Evolutionary conservation across 345 rosid genomes (phyloP).

Genomic region (Viola odorata): DNA sequence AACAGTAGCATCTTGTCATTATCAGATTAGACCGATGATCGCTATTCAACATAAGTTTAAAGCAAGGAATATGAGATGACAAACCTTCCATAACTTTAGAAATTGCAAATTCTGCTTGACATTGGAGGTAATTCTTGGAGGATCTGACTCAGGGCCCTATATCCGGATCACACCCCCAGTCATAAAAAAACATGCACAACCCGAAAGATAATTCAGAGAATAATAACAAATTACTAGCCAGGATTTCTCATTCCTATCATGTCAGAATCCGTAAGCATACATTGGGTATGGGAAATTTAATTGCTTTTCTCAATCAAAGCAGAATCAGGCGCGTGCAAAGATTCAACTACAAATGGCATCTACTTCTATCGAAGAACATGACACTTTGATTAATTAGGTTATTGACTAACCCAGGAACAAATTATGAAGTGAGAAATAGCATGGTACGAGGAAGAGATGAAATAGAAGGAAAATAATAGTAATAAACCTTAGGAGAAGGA

Average conservation of each 20-base stretch:
- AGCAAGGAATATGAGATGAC: slow-evolving; percentile 3
- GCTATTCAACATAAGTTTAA: neutral
- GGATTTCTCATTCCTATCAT: too few species aligned
- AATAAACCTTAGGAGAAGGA: slow-evolving; percentile 18
- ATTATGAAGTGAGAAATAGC: neutral
- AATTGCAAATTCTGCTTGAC: slow-evolving; percentile 85
- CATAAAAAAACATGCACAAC: neutral
- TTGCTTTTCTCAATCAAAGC: too few species aligned
- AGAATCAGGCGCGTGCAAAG: too few species aligned
- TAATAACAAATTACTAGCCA: too few species aligned
- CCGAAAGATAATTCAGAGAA: neutral
- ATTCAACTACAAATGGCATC: too few species aligned
- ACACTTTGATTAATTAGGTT: too few species aligned
- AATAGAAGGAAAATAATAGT: slow-evolving; percentile 7
- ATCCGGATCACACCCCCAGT: neutral
- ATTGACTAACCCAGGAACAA: neutral
- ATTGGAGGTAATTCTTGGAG: slow-evolving; percentile 85
- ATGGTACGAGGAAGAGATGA: neutral
- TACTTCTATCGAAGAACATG: too few species aligned
- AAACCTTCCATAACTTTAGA: slow-evolving; percentile 73
- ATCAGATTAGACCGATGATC: slow-evolving; percentile 8
- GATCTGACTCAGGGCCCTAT: slow-evolving; percentile 58
- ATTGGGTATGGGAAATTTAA: too few species aligned
- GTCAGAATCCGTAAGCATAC: too few species aligned
- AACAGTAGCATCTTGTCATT: neutral